Evolutionary conservation across 1,284 basidiomycete species (phyloP), one percentile per base, ranked within the genome.

Genomic region (Vanrija sp.): DNA sequence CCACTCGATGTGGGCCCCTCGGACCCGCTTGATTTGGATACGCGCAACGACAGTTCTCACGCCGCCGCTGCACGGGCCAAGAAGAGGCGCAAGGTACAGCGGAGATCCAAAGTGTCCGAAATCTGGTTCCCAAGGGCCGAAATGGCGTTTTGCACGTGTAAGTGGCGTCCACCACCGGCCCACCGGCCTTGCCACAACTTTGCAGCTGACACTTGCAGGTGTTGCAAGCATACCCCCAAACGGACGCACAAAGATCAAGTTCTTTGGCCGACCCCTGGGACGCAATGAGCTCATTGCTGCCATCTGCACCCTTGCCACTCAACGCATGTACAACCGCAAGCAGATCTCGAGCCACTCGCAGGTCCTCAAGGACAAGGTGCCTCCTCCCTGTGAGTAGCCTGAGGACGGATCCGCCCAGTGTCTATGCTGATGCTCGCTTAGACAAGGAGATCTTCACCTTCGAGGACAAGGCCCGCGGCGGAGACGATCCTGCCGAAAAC

Each of bases 281-380:
- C 73, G 79, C n/a, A 80, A 80, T 63, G 79, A 80, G 62, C 72
- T 80, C 42, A 79, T 80, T 59, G 78, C 76, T 23, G 72, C 78
- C 55, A 79, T 80, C 56, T 78, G 80, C 46, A 67, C 74, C 20
- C 70, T 78, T 37, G 73, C 75, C 52, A 79, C 78, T 5, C 72
- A 67, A 60, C 73, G 65, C 59, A 16, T 59, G 12, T 66, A 71
- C 49, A 62, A 68, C 23, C 60, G 75, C 19, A 77, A 77, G 57
- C 73, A 75, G 51, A 72, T 77, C 39, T 75, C 73, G 37, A 69
- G 66, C 27, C 75, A 77, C 54, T 67, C 71, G 37, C 75, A 77
- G 49, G 74, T 75, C 9, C 62, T 75, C 45, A 74, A 75, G 60
- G 68, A 73, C 45, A 62, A 65, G 39, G 61, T 61, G 15, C 59